Evolutionary conservation across 208 protist genomes (phyloP), one percentile per base, ranked within the genome.

Genomic region (Wallacemonas sp.): DNA sequence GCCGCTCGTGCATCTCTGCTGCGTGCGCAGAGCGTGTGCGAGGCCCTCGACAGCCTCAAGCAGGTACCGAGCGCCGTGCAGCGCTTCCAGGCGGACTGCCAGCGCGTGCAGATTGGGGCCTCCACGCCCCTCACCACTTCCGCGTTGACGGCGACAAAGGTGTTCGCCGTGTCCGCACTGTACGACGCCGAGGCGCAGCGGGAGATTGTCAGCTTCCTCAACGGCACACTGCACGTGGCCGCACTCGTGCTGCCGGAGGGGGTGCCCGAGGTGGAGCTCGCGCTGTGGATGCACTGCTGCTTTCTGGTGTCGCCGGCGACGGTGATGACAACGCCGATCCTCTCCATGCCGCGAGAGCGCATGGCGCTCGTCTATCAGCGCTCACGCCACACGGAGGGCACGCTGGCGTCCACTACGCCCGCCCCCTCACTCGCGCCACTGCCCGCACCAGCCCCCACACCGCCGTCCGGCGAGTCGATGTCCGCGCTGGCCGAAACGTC

Each of bases 221-320:
- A 67, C 44, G 67, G 61, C 22, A 57, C 48, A 8, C 61, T 86
- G 14, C 63, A 66, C 44, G 29, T 74, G 18, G 50, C 70, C 22
- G 74, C 61, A 20, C 52, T 89, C 2, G 64, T 86, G 25, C 71
- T 89, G 11, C 39, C 25, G 18, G 4, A 22, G 11, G 63, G 25
- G 20, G 41, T 44, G 2, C 61, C 18, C 26, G 67, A 86, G 48
- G 61, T 54, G 49, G 71, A 61, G 8, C 46, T 72, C 14, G 79
- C 83, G 14, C n/a, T 74, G 72, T 59, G 48, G 18, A 65, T 86
- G 18, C 65, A 71, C 18, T 89, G 83, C 50, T 20, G 71, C 12
- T 31, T 50, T 23, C 14, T 55, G 3, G 46, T 66, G 3, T 38
- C 45, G 8, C 45, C 61, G 11, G 11, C 7, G 31, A 59, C 52